Evolutionary conservation across 495 filamentous ascomycete genomes (phyloP), one percentile per base, ranked within the genome.

Genomic region (Aspergillus leporis): DNA sequence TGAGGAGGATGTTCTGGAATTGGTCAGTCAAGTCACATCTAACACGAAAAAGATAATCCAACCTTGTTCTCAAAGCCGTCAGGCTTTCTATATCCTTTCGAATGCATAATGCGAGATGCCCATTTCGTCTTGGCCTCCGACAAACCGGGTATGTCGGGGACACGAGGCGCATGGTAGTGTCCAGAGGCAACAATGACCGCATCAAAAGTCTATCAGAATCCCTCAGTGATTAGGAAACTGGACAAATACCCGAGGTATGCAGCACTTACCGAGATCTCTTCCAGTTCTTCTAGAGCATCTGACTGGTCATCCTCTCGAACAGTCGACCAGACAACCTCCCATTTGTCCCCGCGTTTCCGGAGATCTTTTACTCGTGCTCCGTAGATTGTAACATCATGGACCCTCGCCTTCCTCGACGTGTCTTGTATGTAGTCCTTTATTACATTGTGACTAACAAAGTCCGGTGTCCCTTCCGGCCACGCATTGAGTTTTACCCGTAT

Each of bases 391-490:
- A 78, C 66, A 14, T 69, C 64, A 6, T 85, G 65, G 3, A 86
- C 77, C 10, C 77, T 75, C 18, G 78, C 73, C 18, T 80, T 69
- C 1, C 54, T 58, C 0, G 86, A 79, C 4, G 82, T 83, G 40
- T 79, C 74, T 54, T 85, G 80, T 18, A 90, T 81, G 66, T 90
- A 90, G 5, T 77, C 68, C 36, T 80, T 79, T 10, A 87, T 70
- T 3, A 80, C 70, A 18, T 62, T 58, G 58, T 88, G 85, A 46
- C 73, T 83, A 16, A 88, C 80, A 61, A 77, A 82, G 41, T 77
- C 75, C 14, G 75, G 77, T 0, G 83, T 88, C 5, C 81, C 83
- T 21, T 82, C 73, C 1, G 83, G 81, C 85, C 86, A 90, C 0
- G 72, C 62, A 50, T 81, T 81, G n/a, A 87, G 74, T 51, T 75